These are phyloP conservation scores for Tieghemiomyces parasiticus DNA, from an alignment of 192 early-diverging fungal genomes.

Conservation along the genomic window DNA sequence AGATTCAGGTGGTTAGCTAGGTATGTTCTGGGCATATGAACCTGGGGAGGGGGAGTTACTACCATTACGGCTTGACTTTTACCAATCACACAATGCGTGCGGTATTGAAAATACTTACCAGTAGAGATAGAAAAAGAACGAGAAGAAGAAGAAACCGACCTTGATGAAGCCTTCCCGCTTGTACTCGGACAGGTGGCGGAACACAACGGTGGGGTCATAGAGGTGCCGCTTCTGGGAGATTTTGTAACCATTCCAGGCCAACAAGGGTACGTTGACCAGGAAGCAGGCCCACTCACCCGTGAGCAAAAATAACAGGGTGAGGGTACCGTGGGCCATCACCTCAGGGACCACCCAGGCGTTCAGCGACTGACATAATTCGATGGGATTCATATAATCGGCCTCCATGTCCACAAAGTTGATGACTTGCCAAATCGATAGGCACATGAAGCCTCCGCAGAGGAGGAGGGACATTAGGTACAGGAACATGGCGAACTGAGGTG, in stretches of 20 bases:
- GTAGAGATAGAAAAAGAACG: conserved; percentile 91
- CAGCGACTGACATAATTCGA: conserved; percentile 91
- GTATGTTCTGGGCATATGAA: too few relatives aligned
- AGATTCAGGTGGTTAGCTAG: too few relatives aligned
- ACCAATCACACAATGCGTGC: too few relatives aligned
- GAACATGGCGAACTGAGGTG: too few relatives aligned
- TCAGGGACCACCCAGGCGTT: conserved; percentile 97
- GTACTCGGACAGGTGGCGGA: conserved; percentile 79
- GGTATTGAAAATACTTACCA: too few relatives aligned
- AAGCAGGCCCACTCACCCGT: conserved; percentile 80
- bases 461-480: background rate
- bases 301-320: conserved; percentile 70
- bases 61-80: too few relatives aligned
- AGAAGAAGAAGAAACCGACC: conserved; percentile 87
- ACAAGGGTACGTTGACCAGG: conserved; percentile 71
- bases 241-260: conserved; percentile 76
- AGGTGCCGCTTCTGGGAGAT: conserved; percentile 59
- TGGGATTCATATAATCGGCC: conserved; percentile 99
- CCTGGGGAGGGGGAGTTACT: too few relatives aligned
- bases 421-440: conserved; percentile 20
- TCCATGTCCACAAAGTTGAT: conserved; percentile 76
- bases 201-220: conserved; percentile 98
- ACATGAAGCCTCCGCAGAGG: conserved; percentile 9
- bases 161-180: conserved; percentile 97
- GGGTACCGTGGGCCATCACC: conserved; percentile 66